Percentiles rank a stretch among this genome's conserved stretches.
Evolutionary conservation across 2,329 filamentous ascomycete genomes (phyloP).

Genomic region (Epicoccum sorghinum): DNA sequence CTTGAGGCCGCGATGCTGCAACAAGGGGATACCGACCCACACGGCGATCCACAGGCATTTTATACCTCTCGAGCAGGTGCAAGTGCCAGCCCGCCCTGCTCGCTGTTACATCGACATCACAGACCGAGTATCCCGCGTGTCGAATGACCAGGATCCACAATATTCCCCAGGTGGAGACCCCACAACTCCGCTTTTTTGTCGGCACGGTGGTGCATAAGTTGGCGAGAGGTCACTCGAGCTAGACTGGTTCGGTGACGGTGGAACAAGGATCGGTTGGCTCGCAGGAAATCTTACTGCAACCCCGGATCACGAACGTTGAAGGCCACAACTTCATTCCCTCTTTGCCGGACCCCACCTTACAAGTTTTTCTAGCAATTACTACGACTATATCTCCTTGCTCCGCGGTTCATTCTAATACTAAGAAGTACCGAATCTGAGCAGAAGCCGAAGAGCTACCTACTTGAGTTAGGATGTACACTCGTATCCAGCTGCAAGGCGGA

Average conservation of each 20-base stretch:
- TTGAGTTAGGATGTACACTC: slow-evolving; percentile 1
- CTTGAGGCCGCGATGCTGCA: slow-evolving; percentile 14
- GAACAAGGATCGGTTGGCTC: too few species aligned
- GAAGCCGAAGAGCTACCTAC: too few species aligned
- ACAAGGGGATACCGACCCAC: slow-evolving; percentile 15
- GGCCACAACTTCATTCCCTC: too few species aligned
- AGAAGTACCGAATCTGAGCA: too few species aligned
- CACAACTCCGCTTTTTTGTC: slow-evolving; percentile 18
- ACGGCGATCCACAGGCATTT: slow-evolving; percentile 11
- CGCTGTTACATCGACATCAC: slow-evolving; percentile 3
- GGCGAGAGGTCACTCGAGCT: too few species aligned
- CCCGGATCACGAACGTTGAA: too few species aligned
- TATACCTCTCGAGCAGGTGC: slow-evolving; percentile 9
- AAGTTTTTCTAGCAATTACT: too few species aligned
- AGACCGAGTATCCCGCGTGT: slow-evolving; percentile 4
- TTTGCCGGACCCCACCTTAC: too few species aligned
- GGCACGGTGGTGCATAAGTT: background rate
- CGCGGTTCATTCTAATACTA: too few species aligned
- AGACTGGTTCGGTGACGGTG: too few species aligned
- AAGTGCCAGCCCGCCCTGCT: slow-evolving; percentile 7
- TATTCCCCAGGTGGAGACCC: slow-evolving; percentile 20
- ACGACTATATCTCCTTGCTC: too few species aligned
- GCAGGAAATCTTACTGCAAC: too few species aligned
- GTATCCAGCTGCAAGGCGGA: slow-evolving; percentile 5
- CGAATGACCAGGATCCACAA: slow-evolving; percentile 7